A percentile compares a stretch with the other conserved stretches of the same genome.
Conservation (phyloP, 78 protist genomes). For the Pigoraptor vietnamica region DNA sequence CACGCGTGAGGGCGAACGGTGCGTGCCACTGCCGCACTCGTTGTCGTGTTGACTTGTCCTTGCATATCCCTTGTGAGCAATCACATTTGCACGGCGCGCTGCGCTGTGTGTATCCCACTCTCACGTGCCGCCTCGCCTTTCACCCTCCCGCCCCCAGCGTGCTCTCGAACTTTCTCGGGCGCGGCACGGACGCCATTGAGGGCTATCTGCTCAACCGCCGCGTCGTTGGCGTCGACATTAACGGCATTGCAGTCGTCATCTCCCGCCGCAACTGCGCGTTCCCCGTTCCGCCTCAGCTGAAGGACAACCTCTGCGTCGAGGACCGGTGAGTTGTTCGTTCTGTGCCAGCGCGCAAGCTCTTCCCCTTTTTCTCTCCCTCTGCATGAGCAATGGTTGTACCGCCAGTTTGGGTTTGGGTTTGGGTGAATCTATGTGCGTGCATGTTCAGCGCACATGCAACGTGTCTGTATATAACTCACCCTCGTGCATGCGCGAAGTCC, state of each 20-base stretch:
- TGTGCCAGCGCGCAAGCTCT: not conserved
- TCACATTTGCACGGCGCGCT: not conserved
- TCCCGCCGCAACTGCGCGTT: not conserved
- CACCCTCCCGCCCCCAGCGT: not conserved
- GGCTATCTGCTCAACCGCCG: not conserved
- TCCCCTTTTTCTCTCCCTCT: not conserved
- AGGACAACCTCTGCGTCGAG: not conserved
- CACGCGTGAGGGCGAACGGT: not conserved
- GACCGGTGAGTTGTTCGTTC: not conserved
- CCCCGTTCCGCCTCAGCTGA: not conserved
- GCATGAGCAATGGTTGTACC: not conserved
- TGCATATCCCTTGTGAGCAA: not conserved
- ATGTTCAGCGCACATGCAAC: not conserved
- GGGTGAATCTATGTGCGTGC: not conserved
- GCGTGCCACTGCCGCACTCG: not conserved
- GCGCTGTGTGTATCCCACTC: not conserved
- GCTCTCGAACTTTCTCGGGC: not conserved
- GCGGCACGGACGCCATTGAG: slow-evolving; percentile 2
- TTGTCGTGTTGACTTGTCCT: too few relatives aligned
- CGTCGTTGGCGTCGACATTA: not conserved
- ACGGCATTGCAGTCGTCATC: not conserved
- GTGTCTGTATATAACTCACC: not conserved
- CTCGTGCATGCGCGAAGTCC: not conserved
- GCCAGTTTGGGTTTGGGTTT: too few relatives aligned
- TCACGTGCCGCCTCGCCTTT: too few relatives aligned